Evolutionary conservation across 768 basidiomycete species (phyloP).

Genomic region (Russula sp.): DNA sequence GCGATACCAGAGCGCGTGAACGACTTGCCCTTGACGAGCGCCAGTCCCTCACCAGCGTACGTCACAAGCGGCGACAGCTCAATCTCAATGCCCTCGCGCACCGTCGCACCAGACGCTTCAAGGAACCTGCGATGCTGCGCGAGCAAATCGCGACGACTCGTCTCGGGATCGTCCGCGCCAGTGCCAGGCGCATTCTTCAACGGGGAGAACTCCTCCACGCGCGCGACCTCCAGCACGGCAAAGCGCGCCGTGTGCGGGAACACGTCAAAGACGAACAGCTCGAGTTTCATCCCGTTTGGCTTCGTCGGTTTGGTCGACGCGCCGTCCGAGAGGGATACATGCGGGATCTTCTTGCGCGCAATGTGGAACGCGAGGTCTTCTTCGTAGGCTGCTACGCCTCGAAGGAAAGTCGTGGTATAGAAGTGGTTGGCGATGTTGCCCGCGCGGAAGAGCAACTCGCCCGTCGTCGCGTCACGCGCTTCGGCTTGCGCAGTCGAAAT

Average conservation of each 20-base stretch:
- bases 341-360: conserved; percentile 94
- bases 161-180: conserved; percentile 84
- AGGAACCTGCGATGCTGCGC: conserved; percentile 86
- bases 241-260: conserved; percentile 87
- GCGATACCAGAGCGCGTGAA: conserved; percentile 75
- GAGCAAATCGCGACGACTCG: conserved; percentile 85
- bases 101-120: conserved; percentile 67
- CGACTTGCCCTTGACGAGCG: conserved; percentile 69
- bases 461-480: conserved; percentile 60
- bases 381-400: conserved; percentile 76
- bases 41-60: conserved; percentile 91
- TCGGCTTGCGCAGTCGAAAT: conserved; percentile 87
- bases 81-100: conserved; percentile 76
- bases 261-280: conserved; percentile 98
- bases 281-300: conserved; percentile 99
- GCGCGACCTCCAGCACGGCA: conserved; percentile 82
- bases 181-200: conserved; percentile 97
- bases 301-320: conserved; percentile 71
- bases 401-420: conserved; percentile 85
- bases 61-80: conserved; percentile 86
- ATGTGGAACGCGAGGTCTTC: conserved; percentile 93
- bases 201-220: conserved; percentile 92
- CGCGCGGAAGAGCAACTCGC: conserved; percentile 85
- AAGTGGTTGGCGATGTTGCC: conserved; percentile 99
- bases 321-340: conserved; percentile 68